A percentile compares a stretch with the other conserved stretches of the same genome.
Conservation (phyloP, 345 rosid species). For the Pistacia vera region DNA sequence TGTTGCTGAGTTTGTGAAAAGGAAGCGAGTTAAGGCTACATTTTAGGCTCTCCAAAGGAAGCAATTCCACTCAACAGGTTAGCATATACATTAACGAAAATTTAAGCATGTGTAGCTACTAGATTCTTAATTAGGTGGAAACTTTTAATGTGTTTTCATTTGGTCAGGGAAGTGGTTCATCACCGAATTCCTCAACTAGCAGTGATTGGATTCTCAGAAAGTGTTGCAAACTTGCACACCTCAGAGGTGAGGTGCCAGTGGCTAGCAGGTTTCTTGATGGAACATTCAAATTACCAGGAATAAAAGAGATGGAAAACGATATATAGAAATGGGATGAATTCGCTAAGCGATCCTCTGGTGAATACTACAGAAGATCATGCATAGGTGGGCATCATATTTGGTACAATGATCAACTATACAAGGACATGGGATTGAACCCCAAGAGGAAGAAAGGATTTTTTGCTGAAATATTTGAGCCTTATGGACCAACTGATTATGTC, state of each 20-base stretch:
- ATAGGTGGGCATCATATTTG: conserved; percentile 40
- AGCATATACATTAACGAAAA: too few species aligned
- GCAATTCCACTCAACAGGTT: too few species aligned
- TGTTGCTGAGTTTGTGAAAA: conserved; percentile 17
- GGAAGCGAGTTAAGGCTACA: conserved; percentile 21
- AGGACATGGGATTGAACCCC: conserved; percentile 53
- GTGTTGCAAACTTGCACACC: too few species aligned
- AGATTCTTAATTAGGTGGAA: too few species aligned
- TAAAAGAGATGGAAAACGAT: conserved; percentile 43
- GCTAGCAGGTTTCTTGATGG: conserved; percentile 31
- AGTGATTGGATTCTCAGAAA: too few species aligned
- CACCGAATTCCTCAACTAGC: too few species aligned
- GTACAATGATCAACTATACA: conserved; percentile 46
- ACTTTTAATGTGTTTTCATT: too few species aligned
- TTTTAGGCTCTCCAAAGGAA: too few species aligned
- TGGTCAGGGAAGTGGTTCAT: too few species aligned
- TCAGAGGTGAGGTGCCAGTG: too few species aligned
- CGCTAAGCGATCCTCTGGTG: conserved; percentile 31
- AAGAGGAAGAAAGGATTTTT: conserved; percentile 40
- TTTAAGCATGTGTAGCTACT: too few species aligned
- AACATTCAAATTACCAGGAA: conserved; percentile 33
- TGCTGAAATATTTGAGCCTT: conserved; percentile 45
- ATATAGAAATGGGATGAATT: conserved; percentile 32
- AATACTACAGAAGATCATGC: conserved; percentile 35
- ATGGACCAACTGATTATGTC: conserved; percentile 48